Percentiles rank a stretch among this genome's conserved stretches.
Conservation (phyloP, 176 grass and related monocot species). For the Rhipidocladum racemiflorum region DNA sequence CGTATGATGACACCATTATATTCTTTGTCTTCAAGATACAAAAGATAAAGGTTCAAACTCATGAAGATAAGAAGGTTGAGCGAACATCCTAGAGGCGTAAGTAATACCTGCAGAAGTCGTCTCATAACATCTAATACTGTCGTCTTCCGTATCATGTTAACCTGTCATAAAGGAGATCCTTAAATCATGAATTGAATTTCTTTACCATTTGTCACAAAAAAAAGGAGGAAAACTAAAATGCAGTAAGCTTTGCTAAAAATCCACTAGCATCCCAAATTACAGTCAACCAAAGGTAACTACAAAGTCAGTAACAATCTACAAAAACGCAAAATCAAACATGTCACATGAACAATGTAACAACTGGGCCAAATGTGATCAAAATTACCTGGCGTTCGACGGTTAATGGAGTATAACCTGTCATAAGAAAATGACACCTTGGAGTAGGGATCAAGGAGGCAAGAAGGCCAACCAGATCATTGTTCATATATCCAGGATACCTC, state of each 20-base stretch:
- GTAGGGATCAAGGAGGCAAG: constrained; percentile 94
- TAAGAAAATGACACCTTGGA: constrained; percentile 97
- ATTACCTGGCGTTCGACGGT: constrained; percentile 96
- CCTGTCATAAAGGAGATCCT: constrained; percentile 44
- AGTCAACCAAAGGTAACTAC: background rate
- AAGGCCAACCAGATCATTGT: constrained; percentile 97
- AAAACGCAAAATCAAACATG: constrained; percentile 10
- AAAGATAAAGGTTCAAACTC: constrained; percentile 3
- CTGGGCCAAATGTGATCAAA: constrained; percentile 19
- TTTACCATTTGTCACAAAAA: background rate
- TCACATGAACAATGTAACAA: background rate
- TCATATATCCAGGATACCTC: constrained; percentile 99
- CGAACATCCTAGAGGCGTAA: background rate
- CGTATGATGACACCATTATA: constrained; percentile 98
- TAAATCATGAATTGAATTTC: constrained; percentile 12
- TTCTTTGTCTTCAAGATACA: constrained; percentile 82
- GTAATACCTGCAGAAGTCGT: constrained; percentile 74
- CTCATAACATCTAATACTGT: constrained; percentile 98
- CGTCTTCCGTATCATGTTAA: constrained; percentile 98
- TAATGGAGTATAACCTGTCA: constrained; percentile 98
- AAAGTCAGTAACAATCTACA: background rate
- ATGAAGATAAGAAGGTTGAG: background rate
- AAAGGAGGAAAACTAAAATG: background rate
- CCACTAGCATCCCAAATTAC: constrained; percentile 11
- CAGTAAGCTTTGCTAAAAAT: background rate